Evolutionary conservation across 2,329 filamentous ascomycete species (phyloP).

Genomic region (Diaporthe australafricana): DNA sequence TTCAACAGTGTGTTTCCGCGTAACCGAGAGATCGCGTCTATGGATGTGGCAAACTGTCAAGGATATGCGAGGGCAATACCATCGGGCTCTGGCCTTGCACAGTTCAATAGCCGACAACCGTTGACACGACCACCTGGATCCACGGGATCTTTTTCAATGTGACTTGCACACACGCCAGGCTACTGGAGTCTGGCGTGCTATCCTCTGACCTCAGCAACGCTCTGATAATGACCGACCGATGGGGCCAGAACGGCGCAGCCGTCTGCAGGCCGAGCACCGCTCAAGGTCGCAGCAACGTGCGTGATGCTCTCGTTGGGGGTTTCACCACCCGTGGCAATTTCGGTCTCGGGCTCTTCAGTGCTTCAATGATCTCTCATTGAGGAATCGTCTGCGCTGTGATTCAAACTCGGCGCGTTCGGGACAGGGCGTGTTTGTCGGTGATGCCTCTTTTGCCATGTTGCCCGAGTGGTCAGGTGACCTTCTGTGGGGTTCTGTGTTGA

Average conservation of each 20-base stretch:
- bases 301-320: constrained; percentile 3
- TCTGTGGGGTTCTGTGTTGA: neutral
- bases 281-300: neutral
- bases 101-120: neutral
- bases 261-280: neutral
- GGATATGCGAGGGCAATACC: constrained; percentile 7
- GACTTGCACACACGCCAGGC: neutral
- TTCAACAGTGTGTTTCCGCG: neutral
- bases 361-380: no score
- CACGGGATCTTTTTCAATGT: neutral
- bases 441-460: neutral
- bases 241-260: neutral
- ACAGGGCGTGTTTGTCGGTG: constrained; percentile 5
- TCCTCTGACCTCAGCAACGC: neutral
- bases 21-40: neutral
- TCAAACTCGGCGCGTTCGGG: neutral
- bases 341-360: neutral
- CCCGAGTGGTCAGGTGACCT: constrained; percentile 3
- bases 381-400: neutral
- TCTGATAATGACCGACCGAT: neutral
- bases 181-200: neutral
- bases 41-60: constrained; percentile 1
- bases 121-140: neutral
- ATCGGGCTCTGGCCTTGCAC: constrained; percentile 1
- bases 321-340: no score